Conservation (phyloP, 1,284 basidiomycete genomes). For the Naganishia liquefaciens region DNA sequence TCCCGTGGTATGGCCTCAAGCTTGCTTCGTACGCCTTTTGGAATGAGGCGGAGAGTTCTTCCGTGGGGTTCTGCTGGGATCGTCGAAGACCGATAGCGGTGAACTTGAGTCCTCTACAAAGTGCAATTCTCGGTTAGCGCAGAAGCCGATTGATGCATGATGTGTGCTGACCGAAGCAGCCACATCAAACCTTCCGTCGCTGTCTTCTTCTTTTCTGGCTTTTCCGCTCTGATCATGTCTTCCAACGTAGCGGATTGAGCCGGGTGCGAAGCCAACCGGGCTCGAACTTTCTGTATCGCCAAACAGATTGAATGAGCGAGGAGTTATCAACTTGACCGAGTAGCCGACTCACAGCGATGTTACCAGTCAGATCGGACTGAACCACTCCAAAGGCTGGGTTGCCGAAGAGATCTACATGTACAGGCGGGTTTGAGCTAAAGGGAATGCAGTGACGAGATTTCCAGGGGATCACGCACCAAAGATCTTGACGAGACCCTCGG, state of each 20-base stretch:
- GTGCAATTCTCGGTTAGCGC: background rate
- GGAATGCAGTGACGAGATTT: background rate
- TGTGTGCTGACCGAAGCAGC: constrained; percentile 68
- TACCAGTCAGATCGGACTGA: constrained; percentile 84
- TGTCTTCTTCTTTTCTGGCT: constrained; percentile 75
- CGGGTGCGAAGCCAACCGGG: constrained; percentile 70
- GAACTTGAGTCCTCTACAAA: constrained; percentile 76
- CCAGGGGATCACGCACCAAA: constrained; percentile 66
- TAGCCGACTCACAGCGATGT: constrained; percentile 71
- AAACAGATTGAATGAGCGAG: constrained; percentile 8
- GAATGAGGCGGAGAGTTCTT: constrained; percentile 78
- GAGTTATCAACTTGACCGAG: background rate
- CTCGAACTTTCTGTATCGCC: constrained; percentile 75
- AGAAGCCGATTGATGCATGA: constrained; percentile 39
- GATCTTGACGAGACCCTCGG: constrained; percentile 82
- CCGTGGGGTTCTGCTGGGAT: constrained; percentile 66
- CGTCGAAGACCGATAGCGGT: constrained; percentile 80
- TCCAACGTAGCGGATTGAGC: constrained; percentile 76
- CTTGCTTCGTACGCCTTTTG: constrained; percentile 77
- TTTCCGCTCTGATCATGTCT: constrained; percentile 79
- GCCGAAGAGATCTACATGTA: constrained; percentile 73
- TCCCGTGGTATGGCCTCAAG: constrained; percentile 83
- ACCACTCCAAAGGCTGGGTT: constrained; percentile 84
- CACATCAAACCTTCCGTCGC: constrained; percentile 92
- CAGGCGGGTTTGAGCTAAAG: background rate